phyloP scores from a whole-genome alignment of 2,329 filamentous ascomycete species.

The Diaporthe capsici region DNA sequence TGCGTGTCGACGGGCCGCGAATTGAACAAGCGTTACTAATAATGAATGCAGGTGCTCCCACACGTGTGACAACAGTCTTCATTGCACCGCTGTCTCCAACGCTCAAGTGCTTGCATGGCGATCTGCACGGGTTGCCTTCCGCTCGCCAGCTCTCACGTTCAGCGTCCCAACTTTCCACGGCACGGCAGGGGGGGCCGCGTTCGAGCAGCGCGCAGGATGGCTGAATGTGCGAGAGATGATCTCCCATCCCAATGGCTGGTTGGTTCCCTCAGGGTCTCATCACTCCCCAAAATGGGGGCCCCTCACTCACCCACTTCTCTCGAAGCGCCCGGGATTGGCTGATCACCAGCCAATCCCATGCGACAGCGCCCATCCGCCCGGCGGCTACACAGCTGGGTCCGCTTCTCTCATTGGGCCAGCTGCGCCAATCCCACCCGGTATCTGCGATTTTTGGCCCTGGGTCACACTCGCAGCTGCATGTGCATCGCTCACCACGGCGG shows the following conservation, averaged over 20 bases:
- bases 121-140: constrained; percentile 5
- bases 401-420: constrained; percentile 46
- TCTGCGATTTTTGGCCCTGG: constrained; percentile 32
- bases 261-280: constrained; percentile 15
- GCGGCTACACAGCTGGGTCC: constrained; percentile 47
- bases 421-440: constrained; percentile 43
- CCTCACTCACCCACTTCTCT: constrained; percentile 14
- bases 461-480: constrained; percentile 39
- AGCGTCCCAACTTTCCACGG: neutral
- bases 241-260: constrained; percentile 9
- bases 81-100: neutral
- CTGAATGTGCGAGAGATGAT: neutral
- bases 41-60: neutral
- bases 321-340: constrained; percentile 40
- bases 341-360: constrained; percentile 42
- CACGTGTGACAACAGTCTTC: neutral
- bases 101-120: constrained; percentile 4
- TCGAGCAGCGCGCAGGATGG: neutral
- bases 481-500: constrained; percentile 35
- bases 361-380: constrained; percentile 39
- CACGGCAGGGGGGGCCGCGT: neutral
- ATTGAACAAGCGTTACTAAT: neutral
- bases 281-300: neutral
- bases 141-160: constrained; percentile 14
- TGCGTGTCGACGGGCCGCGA: neutral